Conservation (phyloP, 2,329 filamentous ascomycete genomes). For the Hypocrella siamensis region DNA sequence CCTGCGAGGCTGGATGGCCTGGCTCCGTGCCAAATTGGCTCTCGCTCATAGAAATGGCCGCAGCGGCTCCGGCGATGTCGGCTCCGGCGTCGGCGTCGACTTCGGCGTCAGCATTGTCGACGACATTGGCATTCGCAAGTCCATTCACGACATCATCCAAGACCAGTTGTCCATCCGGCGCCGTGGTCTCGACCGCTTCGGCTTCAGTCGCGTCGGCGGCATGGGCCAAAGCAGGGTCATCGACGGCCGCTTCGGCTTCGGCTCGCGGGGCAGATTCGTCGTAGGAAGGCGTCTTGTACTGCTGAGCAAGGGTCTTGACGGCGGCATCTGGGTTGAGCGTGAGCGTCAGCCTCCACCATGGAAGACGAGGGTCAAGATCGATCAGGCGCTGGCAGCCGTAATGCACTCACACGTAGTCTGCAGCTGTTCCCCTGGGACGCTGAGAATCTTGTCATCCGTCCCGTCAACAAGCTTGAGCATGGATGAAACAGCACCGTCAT, state of each 20-base stretch:
- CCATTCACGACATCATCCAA: constrained; percentile 22
- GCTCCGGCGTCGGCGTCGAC: too few species aligned
- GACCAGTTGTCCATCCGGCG: constrained; percentile 24
- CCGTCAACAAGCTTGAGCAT: constrained; percentile 68
- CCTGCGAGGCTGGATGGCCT: constrained; percentile 34
- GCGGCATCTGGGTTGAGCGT: constrained; percentile 16
- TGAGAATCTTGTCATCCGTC: constrained; percentile 47
- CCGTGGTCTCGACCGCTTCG: constrained; percentile 26
- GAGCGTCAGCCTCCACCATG: too few species aligned
- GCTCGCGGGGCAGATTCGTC: constrained; percentile 14
- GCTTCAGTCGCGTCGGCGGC: constrained; percentile 54
- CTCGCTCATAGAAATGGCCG: constrained; percentile 48
- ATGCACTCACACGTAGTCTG: constrained; percentile 53
- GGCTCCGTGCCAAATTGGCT: constrained; percentile 46
- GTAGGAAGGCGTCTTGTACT: constrained; percentile 32
- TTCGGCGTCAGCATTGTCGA: constrained; percentile 35
- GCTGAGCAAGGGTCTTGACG: constrained; percentile 28
- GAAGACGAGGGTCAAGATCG: too few species aligned
- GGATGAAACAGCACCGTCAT: constrained; percentile 55
- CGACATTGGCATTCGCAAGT: constrained; percentile 33
- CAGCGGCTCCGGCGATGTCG: too few species aligned
- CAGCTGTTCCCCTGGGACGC: constrained; percentile 48
- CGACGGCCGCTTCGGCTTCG: constrained; percentile 18
- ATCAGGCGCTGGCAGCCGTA: neutral
- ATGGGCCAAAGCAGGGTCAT: constrained; percentile 44